Base-by-base conservation (phyloP, 2,329 filamentous ascomycete genomes). In the Elsinoe fawcettii region DNA sequence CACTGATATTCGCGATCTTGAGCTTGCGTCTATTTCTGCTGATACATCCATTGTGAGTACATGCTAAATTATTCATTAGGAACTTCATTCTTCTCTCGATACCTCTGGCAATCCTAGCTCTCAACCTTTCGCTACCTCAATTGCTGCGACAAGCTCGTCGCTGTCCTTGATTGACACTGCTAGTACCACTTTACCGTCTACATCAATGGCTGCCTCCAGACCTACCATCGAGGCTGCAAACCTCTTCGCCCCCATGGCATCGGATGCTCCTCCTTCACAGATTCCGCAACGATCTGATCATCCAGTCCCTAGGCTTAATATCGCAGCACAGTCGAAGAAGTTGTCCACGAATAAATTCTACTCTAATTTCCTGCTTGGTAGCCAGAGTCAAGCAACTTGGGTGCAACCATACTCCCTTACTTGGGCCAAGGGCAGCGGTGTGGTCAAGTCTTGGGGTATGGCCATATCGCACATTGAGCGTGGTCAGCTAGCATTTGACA, bases 301-400 rank as follows among this genome's bases (percentile, higher is more conserved):
- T 58, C 74, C 75, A 8, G 71, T 74, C 0, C 64, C 71, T 8
- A 64, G 66, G 6, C 66, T 63, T 18, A 72, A 72, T 5, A 72
- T 74, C 32, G 70, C 73, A 55, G 63, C 66, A 34, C 70, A 73
- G 47, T 58, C 63, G 6, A 66, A 66, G 14, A 70, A 85, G 2
- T 73, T 88, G 46, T 76, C 82, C 51, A 92, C 88, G 22, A 92
- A 91, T 75, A 91, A 88, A 56, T 79, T 79, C 63, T 79, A 77
- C 58, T 71, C 85, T 63, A 93, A 93, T 65, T 83, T 93, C 61
- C 90, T 90, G 69, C 76, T 96, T 0, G 86, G 84, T 3, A 78
- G 78, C 43, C 90, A 95, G 69, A 80, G 77, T 3, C 79, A 80
- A 5, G 80, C 85, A 0, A 78, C 84, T 0, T 96, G 86, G 72